Evolutionary conservation across 1,139 yeast species (phyloP).

Genomic region (Yamadazyma epiphylla): DNA sequence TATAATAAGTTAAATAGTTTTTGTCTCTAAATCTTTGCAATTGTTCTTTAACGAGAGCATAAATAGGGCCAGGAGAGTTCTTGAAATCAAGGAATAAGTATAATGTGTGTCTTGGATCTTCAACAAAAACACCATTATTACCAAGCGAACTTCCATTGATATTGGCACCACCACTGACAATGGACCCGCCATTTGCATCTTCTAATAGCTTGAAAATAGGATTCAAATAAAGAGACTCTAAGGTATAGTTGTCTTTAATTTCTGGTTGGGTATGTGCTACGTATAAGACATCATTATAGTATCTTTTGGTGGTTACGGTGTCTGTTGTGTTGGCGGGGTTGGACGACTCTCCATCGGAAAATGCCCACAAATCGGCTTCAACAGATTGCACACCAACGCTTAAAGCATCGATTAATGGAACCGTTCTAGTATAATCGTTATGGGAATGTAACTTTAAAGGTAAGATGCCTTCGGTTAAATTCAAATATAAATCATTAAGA

Average conservation of each 20-base stretch:
- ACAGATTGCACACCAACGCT: slow-evolving; percentile 55
- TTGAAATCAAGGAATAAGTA: slow-evolving; percentile 41
- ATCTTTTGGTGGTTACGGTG: slow-evolving; percentile 12
- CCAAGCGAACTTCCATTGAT: too few species aligned
- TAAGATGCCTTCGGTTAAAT: slow-evolving; percentile 36
- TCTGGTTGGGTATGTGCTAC: slow-evolving; percentile 61
- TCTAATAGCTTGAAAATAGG: slow-evolving; percentile 48
- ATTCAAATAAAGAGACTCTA: slow-evolving; percentile 49
- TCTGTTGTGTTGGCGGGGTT: slow-evolving; percentile 21
- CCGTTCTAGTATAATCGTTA: slow-evolving; percentile 66
- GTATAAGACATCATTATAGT: slow-evolving; percentile 39
- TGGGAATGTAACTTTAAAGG: slow-evolving; percentile 62
- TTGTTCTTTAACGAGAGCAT: slow-evolving; percentile 22
- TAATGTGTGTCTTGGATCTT: slow-evolving; percentile 33
- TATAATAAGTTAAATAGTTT: slow-evolving; percentile 31
- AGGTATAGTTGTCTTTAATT: slow-evolving; percentile 39
- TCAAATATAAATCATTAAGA: slow-evolving; percentile 2
- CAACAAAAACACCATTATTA: slow-evolving; percentile 34
- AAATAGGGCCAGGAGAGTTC: slow-evolving; percentile 29
- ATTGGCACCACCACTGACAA: too few species aligned
- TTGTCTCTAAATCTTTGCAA: slow-evolving; percentile 31
- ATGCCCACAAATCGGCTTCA: slow-evolving; percentile 70
- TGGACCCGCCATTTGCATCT: neutral
- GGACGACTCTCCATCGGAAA: slow-evolving; percentile 19
- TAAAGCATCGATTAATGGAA: slow-evolving; percentile 61